Evolutionary conservation across 495 filamentous ascomycete species (phyloP).

Genomic region (Neurospora terricola): DNA sequence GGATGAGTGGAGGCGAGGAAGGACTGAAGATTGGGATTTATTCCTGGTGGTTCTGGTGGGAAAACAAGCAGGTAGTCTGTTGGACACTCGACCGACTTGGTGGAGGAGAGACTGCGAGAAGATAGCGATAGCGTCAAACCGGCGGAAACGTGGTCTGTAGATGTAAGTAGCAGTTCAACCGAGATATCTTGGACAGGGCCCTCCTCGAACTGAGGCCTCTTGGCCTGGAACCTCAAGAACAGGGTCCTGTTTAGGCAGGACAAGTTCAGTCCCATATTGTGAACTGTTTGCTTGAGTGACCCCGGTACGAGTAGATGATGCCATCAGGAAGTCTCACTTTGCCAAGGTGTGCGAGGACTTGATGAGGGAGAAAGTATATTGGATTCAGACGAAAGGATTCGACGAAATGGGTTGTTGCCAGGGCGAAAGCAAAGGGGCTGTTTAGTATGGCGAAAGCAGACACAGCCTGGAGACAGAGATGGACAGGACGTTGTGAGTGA

Average conservation of each 20-base stretch:
- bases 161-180: not conserved
- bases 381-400: not conserved
- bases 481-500: not conserved
- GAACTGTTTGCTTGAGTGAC: not conserved
- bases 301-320: not conserved
- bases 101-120: not conserved
- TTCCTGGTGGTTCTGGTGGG: not conserved
- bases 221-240: not conserved
- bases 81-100: not conserved
- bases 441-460: not conserved
- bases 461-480: not conserved
- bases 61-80: not conserved
- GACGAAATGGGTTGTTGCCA: not conserved
- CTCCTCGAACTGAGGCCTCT: not conserved
- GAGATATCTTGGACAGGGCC: not conserved
- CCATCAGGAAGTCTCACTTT: not conserved
- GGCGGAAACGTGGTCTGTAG: not conserved
- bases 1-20: not conserved
- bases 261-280: not conserved
- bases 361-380: not conserved
- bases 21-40: not conserved
- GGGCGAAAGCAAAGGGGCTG: not conserved
- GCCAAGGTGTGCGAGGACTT: not conserved
- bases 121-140: not conserved
- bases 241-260: not conserved